Percentiles rank a stretch among this genome's conserved stretches.
Evolutionary conservation across 371 early-diverging fungal species (phyloP).

Genomic region (Mortierella sp.): DNA sequence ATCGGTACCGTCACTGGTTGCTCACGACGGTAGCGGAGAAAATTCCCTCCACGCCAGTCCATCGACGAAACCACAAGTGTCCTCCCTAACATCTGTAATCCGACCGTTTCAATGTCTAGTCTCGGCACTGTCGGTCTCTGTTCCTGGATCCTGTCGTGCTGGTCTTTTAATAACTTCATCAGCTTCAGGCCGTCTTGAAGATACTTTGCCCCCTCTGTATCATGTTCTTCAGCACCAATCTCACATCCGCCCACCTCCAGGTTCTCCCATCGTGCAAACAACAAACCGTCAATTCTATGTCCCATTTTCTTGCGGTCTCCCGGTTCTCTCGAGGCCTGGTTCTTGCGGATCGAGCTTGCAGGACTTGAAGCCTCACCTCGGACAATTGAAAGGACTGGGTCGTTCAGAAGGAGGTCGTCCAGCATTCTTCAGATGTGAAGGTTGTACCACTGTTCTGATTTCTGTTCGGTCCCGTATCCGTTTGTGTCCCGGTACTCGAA

Average conservation of each 20-base stretch:
- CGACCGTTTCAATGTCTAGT: background rate
- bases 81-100: background rate
- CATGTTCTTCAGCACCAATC: background rate
- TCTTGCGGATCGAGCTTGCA: background rate
- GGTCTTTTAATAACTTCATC: background rate
- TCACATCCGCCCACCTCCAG: constrained; percentile 2
- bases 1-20: background rate
- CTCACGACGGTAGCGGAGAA: constrained; percentile 1
- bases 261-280: background rate
- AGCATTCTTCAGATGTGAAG: background rate
- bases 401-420: background rate
- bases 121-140: background rate
- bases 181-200: background rate
- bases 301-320: constrained; percentile 1
- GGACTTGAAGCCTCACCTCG: background rate
- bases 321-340: background rate
- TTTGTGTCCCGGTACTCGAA: background rate
- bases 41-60: background rate
- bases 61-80: background rate
- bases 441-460: background rate
- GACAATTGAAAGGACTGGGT: background rate
- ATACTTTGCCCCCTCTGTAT: constrained; percentile 6
- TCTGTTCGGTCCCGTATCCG: background rate
- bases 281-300: background rate
- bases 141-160: background rate